A percentile compares a stretch with the other conserved stretches of the same genome.
Evolutionary conservation across 768 basidiomycete species (phyloP).

Genomic region (Agaricus blazei): DNA sequence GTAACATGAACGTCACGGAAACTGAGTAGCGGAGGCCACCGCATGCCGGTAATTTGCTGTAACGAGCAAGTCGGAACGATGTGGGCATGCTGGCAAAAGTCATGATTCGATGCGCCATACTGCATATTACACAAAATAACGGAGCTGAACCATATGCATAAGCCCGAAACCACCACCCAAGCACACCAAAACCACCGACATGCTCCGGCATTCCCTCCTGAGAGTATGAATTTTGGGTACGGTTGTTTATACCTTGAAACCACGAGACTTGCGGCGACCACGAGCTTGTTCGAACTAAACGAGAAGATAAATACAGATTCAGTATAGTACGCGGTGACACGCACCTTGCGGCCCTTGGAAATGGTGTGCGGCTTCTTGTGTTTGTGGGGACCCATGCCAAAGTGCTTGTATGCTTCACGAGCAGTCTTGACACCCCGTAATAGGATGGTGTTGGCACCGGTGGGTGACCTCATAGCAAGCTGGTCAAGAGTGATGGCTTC

Average conservation of each 20-base stretch:
- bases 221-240: slow-evolving; percentile 21
- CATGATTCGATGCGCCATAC: slow-evolving; percentile 11
- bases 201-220: slow-evolving; percentile 16
- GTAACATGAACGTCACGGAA: too few relatives aligned
- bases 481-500: slow-evolving; percentile 95
- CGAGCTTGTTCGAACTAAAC: slow-evolving; percentile 90
- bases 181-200: slow-evolving; percentile 20
- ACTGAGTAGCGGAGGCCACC: too few relatives aligned
- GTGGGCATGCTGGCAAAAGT: not conserved
- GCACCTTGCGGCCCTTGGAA: slow-evolving; percentile 94
- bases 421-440: slow-evolving; percentile 90
- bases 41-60: not conserved
- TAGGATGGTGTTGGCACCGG: slow-evolving; percentile 91
- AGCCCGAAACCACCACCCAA: slow-evolving; percentile 22
- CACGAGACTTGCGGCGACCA: slow-evolving; percentile 98
- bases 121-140: slow-evolving; percentile 9
- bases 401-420: slow-evolving; percentile 95
- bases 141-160: slow-evolving; percentile 30
- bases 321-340: not conserved
- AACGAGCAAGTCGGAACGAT: not conserved
- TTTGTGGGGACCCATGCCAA: slow-evolving; percentile 97
- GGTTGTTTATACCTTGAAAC: slow-evolving; percentile 84
- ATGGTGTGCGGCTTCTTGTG: slow-evolving; percentile 96
- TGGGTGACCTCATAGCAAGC: slow-evolving; percentile 91
- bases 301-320: slow-evolving; percentile 1